Evolutionary conservation across 306 rosid genomes (phyloP).

Genomic region (Ormosia emarginata): DNA sequence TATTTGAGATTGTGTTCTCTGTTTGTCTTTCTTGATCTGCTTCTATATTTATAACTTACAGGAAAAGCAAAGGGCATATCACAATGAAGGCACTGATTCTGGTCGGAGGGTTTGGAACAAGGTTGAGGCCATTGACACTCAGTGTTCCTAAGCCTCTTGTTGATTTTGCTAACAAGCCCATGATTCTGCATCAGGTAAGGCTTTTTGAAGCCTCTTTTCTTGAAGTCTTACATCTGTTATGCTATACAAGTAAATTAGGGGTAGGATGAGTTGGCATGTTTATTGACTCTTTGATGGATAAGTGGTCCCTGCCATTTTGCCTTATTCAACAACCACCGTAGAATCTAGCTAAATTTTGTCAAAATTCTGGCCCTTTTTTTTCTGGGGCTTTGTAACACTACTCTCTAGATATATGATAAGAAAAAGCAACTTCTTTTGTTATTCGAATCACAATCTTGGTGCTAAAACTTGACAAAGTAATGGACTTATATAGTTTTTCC

Average conservation of each 20-base stretch:
- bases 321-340: background rate
- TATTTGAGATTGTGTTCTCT: conserved; percentile 9
- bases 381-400: background rate
- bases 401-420: background rate
- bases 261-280: background rate
- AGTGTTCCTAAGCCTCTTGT: conserved; percentile 99
- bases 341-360: background rate
- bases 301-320: background rate
- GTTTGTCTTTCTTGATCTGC: conserved; percentile 7
- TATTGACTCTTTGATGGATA: conserved; percentile 1
- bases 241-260: background rate
- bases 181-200: conserved; percentile 97
- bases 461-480: conserved; percentile 1
- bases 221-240: background rate
- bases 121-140: conserved; percentile 99
- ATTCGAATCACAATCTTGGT: background rate
- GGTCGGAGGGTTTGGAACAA: conserved; percentile 98
- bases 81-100: conserved; percentile 97
- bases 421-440: background rate
- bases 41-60: conserved; percentile 24
- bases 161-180: conserved; percentile 98
- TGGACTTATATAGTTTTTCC: background rate
- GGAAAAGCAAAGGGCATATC: conserved; percentile 40
- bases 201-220: conserved; percentile 15
- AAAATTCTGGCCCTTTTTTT: background rate